phyloP scores from a whole-genome alignment of 352 stramenopile genomes.

The Pythium aquatile region DNA sequence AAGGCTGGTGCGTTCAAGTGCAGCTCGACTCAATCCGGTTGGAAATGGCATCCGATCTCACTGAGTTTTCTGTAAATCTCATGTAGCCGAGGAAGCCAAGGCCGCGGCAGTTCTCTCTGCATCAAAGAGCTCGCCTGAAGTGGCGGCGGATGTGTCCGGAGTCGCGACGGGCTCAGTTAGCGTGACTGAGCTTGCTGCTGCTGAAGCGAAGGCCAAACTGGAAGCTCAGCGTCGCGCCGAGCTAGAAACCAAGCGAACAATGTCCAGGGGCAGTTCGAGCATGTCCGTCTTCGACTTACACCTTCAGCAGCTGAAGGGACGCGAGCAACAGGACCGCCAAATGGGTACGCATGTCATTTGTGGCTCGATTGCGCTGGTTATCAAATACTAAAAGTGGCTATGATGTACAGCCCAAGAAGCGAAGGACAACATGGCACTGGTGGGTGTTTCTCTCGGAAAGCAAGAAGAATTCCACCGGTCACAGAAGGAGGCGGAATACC shows the following conservation, averaged over 20 bases:
- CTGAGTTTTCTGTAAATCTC: too few species aligned
- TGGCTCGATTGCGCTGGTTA: background rate
- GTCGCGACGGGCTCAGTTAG: slow-evolving; percentile 1
- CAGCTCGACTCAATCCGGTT: background rate
- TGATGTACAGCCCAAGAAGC: slow-evolving; percentile 19
- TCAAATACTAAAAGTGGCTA: background rate
- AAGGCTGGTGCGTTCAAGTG: slow-evolving; percentile 38
- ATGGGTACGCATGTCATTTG: slow-evolving; percentile 9
- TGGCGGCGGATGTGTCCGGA: background rate
- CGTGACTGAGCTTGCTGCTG: slow-evolving; percentile 10
- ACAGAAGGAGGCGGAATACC: slow-evolving; percentile 18
- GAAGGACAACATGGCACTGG: slow-evolving; percentile 26
- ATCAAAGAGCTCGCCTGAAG: background rate
- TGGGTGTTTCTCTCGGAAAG: slow-evolving; percentile 19
- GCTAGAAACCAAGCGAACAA: slow-evolving; percentile 12
- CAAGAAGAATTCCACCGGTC: slow-evolving; percentile 24
- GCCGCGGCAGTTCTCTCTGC: background rate
- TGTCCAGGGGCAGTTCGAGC: slow-evolving; percentile 18
- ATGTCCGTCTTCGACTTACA: slow-evolving; percentile 24
- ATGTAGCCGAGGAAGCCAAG: slow-evolving; percentile 16
- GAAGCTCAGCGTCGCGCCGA: slow-evolving; percentile 21
- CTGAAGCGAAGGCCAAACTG: slow-evolving; percentile 13
- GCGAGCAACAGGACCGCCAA: slow-evolving; percentile 21
- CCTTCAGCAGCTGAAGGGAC: slow-evolving; percentile 17
- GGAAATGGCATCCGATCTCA: too few species aligned